Conservation (phyloP, 345 rosid species). For the Eucalyptus tenuipes region DNA sequence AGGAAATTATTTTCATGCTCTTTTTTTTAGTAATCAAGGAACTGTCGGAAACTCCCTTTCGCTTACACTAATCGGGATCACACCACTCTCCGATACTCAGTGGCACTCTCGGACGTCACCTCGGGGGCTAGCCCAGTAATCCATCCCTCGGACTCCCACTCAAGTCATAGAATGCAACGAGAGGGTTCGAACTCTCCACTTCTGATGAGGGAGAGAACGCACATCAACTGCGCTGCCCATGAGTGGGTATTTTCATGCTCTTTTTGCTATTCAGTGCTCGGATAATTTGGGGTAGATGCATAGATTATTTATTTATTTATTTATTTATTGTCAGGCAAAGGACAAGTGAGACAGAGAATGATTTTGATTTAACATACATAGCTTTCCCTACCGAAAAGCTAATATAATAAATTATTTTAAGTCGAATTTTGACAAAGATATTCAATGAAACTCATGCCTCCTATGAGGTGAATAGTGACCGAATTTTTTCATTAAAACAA, state of each 20-base stretch:
- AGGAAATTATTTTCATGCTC: neutral
- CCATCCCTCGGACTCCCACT: too few relatives aligned
- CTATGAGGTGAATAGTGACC: neutral
- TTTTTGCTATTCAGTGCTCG: neutral
- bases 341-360: neutral
- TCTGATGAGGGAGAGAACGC: too few relatives aligned
- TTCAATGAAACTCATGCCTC: neutral
- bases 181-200: too few relatives aligned
- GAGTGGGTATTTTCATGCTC: neutral
- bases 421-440: neutral
- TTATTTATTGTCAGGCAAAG: neutral
- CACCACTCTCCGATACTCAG: too few relatives aligned
- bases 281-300: neutral
- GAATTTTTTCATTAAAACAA: too few relatives aligned
- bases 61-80: too few relatives aligned
- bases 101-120: too few relatives aligned
- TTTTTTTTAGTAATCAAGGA: neutral
- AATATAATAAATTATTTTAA: neutral
- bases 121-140: too few relatives aligned
- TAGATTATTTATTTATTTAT: rapidly evolving
- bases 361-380: neutral
- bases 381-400: neutral
- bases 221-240: too few relatives aligned
- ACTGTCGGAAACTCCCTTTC: rapidly evolving
- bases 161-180: too few relatives aligned